phyloP scores from a whole-genome alignment of 2,329 filamentous ascomycete species.

The Exophiala bonariae region DNA sequence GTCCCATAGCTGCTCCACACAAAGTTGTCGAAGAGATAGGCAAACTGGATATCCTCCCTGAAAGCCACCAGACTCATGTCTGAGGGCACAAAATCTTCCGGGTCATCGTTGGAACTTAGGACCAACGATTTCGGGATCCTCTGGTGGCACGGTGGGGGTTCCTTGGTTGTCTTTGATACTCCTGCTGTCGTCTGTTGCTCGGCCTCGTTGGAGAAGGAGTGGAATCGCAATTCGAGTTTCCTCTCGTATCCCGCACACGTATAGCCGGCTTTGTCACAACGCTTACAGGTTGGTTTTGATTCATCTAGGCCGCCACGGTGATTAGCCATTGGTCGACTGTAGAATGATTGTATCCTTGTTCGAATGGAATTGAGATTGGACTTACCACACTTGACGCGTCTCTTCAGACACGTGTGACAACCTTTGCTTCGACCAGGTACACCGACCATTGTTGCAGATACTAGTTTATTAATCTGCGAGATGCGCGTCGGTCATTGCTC shows the following conservation, averaged over 20 bases:
- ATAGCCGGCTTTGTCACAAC: conserved; percentile 21
- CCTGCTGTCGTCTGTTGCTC: conserved; percentile 2
- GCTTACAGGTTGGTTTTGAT: conserved; percentile 19
- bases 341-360: neutral
- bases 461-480: neutral
- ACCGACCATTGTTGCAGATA: conserved; percentile 18
- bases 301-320: conserved; percentile 16
- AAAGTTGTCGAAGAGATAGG: conserved; percentile 23
- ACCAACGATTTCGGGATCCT: conserved; percentile 3
- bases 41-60: conserved; percentile 20
- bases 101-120: conserved; percentile 10
- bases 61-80: conserved; percentile 21
- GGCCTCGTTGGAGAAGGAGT: conserved; percentile 14
- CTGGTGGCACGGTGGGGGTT: neutral
- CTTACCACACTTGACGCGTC: conserved; percentile 24
- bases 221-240: conserved; percentile 20
- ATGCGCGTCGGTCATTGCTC: conserved; percentile 18
- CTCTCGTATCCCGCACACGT: conserved; percentile 20
- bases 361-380: neutral
- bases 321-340: conserved; percentile 9
- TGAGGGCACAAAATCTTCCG: conserved; percentile 1
- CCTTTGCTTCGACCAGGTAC: conserved; percentile 26
- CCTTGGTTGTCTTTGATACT: conserved; percentile 13
- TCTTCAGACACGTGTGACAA: conserved; percentile 23
- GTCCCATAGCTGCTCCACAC: conserved; percentile 24